Evolutionary conservation across 2,329 filamentous ascomycete genomes (phyloP).

Genomic region (Fusarium albidum): DNA sequence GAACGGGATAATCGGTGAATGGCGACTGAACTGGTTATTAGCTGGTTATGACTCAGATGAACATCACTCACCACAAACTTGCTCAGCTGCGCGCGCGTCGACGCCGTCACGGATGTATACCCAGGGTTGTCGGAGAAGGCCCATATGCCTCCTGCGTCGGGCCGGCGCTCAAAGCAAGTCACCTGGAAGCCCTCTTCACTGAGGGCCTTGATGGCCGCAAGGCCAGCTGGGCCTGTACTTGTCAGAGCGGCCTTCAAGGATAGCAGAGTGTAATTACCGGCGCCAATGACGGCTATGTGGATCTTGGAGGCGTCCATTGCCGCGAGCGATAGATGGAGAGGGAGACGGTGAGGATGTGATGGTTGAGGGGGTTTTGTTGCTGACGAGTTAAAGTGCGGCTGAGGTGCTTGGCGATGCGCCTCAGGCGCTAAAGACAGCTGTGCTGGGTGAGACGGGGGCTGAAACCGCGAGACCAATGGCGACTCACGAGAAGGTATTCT

Average conservation of each 20-base stretch:
- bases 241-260: neutral
- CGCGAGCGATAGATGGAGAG: neutral
- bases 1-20: conserved; percentile 37
- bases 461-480: no score
- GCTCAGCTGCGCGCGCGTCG: conserved; percentile 35
- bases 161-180: conserved; percentile 35
- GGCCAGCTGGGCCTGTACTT: conserved; percentile 29
- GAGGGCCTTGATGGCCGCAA: conserved; percentile 36
- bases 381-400: no score
- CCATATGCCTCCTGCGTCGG: conserved; percentile 36
- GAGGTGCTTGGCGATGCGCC: no score
- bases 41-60: no score
- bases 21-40: conserved; percentile 21
- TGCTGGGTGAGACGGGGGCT: no score
- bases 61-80: conserved; percentile 33
- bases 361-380: no score
- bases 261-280: conserved; percentile 11
- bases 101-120: conserved; percentile 31
- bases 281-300: conserved; percentile 34
- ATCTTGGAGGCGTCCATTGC: conserved; percentile 16
- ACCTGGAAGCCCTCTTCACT: conserved; percentile 36
- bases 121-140: conserved; percentile 31
- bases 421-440: no score
- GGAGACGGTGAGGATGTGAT: no score
- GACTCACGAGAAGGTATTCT: no score